Conservation (phyloP, 176 grass and related monocot species). For the Oryza punctata region DNA sequence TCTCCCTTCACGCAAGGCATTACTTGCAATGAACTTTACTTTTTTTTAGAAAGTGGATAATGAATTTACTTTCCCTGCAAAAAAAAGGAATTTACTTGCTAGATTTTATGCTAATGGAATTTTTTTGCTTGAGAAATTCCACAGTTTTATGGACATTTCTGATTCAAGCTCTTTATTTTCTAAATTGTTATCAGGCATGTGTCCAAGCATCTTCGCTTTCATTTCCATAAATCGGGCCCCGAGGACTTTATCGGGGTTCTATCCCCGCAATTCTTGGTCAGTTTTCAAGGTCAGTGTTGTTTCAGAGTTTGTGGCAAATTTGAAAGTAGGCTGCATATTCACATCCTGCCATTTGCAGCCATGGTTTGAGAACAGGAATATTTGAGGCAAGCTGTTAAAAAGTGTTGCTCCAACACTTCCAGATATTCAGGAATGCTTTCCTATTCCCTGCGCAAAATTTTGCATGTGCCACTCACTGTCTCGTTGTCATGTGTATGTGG, state of each 20-base stretch:
- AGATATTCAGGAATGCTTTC: slow-evolving; percentile 74
- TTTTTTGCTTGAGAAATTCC: not conserved
- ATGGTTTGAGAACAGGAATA: slow-evolving; percentile 97
- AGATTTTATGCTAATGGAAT: not conserved
- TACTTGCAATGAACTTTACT: not conserved
- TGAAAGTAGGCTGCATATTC: slow-evolving; percentile 17
- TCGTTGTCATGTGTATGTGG: not conserved
- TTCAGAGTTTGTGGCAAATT: slow-evolving; percentile 26
- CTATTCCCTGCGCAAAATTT: not conserved
- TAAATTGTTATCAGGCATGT: slow-evolving; percentile 61
- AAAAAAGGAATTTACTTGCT: too few species aligned
- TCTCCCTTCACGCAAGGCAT: not conserved
- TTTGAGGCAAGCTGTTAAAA: slow-evolving; percentile 91
- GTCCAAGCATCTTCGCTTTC: slow-evolving; percentile 97
- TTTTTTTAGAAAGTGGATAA: too few species aligned
- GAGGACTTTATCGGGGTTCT: slow-evolving; percentile 90
- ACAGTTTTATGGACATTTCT: slow-evolving; percentile 8
- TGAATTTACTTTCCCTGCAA: too few species aligned
- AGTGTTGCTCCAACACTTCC: slow-evolving; percentile 85
- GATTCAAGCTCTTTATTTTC: slow-evolving; percentile 22
- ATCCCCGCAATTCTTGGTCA: slow-evolving; percentile 98
- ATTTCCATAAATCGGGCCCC: slow-evolving; percentile 92
- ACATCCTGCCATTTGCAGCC: slow-evolving; percentile 57
- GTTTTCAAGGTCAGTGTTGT: slow-evolving; percentile 73
- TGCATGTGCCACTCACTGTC: not conserved